Conservation (phyloP, 805 yeast species). For the Cyberlindnera nakhonratchasimensis region DNA sequence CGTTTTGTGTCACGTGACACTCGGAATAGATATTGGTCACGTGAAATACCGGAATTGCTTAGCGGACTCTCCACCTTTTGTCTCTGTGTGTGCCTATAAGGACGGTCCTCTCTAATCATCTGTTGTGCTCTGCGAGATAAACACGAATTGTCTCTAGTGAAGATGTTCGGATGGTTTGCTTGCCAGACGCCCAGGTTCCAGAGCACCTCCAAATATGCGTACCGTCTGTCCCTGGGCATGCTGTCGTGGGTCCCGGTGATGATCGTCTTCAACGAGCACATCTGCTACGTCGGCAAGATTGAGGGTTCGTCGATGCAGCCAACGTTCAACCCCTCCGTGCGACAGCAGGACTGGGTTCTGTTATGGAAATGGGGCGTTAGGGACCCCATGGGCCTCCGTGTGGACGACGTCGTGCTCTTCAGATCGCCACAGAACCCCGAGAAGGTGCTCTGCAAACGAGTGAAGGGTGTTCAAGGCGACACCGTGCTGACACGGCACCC, state of each 20-base stretch:
- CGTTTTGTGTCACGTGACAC: no score
- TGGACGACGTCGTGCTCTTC: constrained; percentile 73
- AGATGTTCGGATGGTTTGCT: constrained; percentile 6
- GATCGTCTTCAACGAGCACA: constrained; percentile 64
- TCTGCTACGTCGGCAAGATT: constrained; percentile 67
- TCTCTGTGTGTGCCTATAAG: no score
- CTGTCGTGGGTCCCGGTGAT: constrained; percentile 80
- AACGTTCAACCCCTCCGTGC: constrained; percentile 67
- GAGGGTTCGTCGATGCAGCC: constrained; percentile 89
- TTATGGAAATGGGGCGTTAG: constrained; percentile 62
- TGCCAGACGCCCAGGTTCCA: constrained; percentile 10
- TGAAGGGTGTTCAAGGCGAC: constrained; percentile 76
- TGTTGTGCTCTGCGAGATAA: background rate
- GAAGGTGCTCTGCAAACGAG: constrained; percentile 71
- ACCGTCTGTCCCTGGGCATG: constrained; percentile 34
- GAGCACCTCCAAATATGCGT: constrained; percentile 27
- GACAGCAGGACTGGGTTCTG: constrained; percentile 56
- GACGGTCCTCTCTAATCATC: no score
- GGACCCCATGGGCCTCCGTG: constrained; percentile 41
- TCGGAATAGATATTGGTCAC: no score
- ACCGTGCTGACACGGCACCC: constrained; percentile 55
- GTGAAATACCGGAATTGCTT: no score
- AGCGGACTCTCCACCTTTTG: no score
- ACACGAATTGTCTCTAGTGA: background rate
- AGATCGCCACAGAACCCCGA: constrained; percentile 81